Conservation (phyloP, 257 asterid species). For the Buddleja alternifolia region DNA sequence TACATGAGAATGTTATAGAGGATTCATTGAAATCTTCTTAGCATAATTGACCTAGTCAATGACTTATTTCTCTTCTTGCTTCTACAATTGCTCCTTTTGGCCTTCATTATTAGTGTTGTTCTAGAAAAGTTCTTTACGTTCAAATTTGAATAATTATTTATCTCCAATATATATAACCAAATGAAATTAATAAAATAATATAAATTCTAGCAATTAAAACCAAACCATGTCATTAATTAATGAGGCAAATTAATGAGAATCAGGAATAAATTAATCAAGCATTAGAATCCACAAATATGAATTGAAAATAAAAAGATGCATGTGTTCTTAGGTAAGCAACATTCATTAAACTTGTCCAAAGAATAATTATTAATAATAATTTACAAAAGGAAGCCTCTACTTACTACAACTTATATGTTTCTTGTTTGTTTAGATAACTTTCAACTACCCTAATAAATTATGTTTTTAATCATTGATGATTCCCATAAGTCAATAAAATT, state of each 20-base stretch:
- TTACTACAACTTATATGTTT: not conserved
- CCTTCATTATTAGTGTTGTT: too few species aligned
- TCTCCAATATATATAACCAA: too few species aligned
- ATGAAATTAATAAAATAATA: too few species aligned
- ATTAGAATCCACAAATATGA: not conserved
- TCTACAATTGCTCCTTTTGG: too few species aligned
- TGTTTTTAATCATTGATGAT: not conserved
- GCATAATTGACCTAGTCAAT: not conserved
- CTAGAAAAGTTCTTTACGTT: too few species aligned
- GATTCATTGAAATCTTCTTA: not conserved
- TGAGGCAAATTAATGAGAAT: not conserved
- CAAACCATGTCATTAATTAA: not conserved
- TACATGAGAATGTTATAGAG: too few species aligned
- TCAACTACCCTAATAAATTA: slow-evolving; percentile 17
- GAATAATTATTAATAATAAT: slow-evolving; percentile 3
- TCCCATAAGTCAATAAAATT: not conserved
- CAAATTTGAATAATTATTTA: too few species aligned
- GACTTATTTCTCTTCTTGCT: not conserved
- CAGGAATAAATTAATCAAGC: not conserved
- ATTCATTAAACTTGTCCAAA: not conserved
- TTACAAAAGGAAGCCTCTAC: not conserved
- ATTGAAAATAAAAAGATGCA: not conserved
- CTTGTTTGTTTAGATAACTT: slow-evolving; percentile 11
- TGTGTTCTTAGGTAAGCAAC: not conserved
- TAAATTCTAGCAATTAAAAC: too few species aligned